Evolutionary conservation across 768 basidiomycete genomes (phyloP), one percentile per base, ranked within the genome.

Genomic region (Xerocomellus amylosporus): DNA sequence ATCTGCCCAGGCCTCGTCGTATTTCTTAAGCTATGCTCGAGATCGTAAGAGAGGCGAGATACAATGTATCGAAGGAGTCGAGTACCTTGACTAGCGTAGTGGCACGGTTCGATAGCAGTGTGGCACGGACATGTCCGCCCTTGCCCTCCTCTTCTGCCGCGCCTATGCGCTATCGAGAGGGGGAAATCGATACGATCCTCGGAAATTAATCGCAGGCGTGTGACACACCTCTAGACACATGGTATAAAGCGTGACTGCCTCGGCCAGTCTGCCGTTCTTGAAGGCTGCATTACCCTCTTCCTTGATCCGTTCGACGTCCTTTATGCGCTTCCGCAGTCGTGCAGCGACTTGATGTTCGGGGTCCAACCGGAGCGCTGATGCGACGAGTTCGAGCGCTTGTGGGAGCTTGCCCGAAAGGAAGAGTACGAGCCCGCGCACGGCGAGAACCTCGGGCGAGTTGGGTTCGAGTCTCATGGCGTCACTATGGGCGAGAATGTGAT

Each of bases 241-340:
- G 4, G 76, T 75, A 64, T 95, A 95, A 60, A 80, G 85, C 0
- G 77, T 75, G 8, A 85, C 68, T 0, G 93, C 93, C 20, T 88
- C 86, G 26, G 77, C 62, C 31, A 83, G 71, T 53, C 76, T 76
- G 3, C 79, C 78, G 0, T 63, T 52, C 70, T 93, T 92, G 73
- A 94, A 95, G 2, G 82, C 78, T 1, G 69, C 63, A 59, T 95
- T 94, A 0, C 93, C 93, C 58, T 91, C 91, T 58, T 93, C 92
- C 64, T 94, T 94, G 39, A 88, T 67, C 54, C 83, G 75, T 56
- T 95, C 92, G 17, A 95, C 83, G 34, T 89, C 88, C 60, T 87
- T 88, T n/a, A 90, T 79, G 7, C 89, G 82, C 67, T 85, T 88
- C 40, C 92, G 80, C 49, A 93, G 72, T 42, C 79, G 79, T 56